These are phyloP conservation scores for Stevia rebaudiana DNA, from an alignment of 140 eudicot species.

Conservation along the genomic window DNA sequence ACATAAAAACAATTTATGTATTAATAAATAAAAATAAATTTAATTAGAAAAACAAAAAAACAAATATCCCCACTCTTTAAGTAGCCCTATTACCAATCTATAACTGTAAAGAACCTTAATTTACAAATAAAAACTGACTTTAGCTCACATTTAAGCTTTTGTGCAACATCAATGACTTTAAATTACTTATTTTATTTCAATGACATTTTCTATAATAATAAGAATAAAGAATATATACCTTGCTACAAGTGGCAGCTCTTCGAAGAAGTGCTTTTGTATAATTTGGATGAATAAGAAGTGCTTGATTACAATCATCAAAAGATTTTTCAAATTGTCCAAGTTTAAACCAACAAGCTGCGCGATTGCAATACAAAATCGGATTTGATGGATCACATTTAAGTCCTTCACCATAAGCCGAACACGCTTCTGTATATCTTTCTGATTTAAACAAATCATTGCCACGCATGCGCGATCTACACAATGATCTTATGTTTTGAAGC, in stretches of 20 bases:
- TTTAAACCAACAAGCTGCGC: conserved; percentile 96
- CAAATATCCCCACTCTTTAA: neutral
- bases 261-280: conserved; percentile 86
- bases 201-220: neutral
- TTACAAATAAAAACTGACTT: neutral
- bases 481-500: conserved; percentile 50
- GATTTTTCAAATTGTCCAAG: conserved; percentile 74
- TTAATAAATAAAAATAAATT: neutral
- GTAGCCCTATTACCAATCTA: conserved; percentile 75
- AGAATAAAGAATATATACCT: conserved; percentile 37
- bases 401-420: conserved; percentile 90
- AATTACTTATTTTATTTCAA: neutral
- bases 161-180: neutral
- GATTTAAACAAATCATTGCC: conserved; percentile 83
- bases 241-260: conserved; percentile 82
- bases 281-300: conserved; percentile 68
- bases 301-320: conserved; percentile 82
- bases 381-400: conserved; percentile 61
- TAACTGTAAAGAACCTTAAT: conserved; percentile 12
- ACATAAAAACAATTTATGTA: neutral
- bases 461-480: conserved; percentile 71
- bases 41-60: too few relatives aligned
- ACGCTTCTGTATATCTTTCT: conserved; percentile 86
- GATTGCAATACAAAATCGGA: conserved; percentile 81
- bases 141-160: neutral